Base-by-base conservation (phyloP, 2,329 filamentous ascomycete genomes). In the Sphaerulina vaccinii region DNA sequence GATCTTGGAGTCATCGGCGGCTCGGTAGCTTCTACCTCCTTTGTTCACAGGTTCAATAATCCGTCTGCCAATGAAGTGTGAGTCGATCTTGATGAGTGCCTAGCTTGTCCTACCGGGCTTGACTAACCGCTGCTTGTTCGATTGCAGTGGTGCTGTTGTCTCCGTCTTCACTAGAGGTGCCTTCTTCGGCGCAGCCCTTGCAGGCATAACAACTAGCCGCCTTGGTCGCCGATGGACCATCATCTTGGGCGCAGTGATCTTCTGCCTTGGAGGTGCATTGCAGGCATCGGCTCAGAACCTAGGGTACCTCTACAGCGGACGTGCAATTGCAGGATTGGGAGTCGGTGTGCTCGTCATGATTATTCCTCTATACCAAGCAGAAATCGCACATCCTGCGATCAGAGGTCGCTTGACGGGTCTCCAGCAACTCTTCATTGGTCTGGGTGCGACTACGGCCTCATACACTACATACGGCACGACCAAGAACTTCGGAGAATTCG, bases 201-300 rank as follows among this genome's bases (percentile, higher is more conserved):
- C 46, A 19, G 46, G 46, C 3, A 9, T 15, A 10, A 33, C 15
- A 13, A 16, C 16, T 10, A 29, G 42, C 11, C 18, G 15, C 22
- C 32, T 87, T 49, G 88, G 88, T 61, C 83, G 85, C 63, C 83
- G 85, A 61, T 80, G 77, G 65, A 86, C 85, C 49, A 81, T 89
- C 67, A 82, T 88, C 44, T 16, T 70, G 2, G 87, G 84, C 55
- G 91, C 87, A 64, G 3, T 51, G 18, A 59, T 63, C 24, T 65
- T 65, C 40, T 40, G 61, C 22, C 32, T 63, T 18, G 63, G 61
- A 15, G 57, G 62, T 4, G 54, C 53, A 8, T 47, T 65, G 3
- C 62, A 65, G 39, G 62, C 50, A 62, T 7, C 59, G 62, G 42
- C 63, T 62, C 39, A 47, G 62, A 22, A 58, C 60, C 54, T 61